These are phyloP conservation scores for Insectozyma bohioensis DNA, from an alignment of 1,139 yeast genomes.

Conservation along the genomic window DNA sequence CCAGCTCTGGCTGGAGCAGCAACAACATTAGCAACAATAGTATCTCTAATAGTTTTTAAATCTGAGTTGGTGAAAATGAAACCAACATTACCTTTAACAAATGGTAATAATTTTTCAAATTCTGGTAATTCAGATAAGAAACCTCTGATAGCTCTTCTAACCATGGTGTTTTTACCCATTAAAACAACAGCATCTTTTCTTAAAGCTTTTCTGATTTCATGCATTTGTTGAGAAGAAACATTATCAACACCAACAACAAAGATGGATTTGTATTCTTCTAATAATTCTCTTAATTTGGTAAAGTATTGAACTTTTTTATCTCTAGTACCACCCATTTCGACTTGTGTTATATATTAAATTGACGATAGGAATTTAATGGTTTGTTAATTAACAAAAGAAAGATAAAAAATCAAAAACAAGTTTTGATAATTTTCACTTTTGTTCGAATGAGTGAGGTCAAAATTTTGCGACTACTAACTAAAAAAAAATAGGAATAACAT, in stretches of 20 bases:
- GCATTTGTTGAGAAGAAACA: slow-evolving; percentile 99
- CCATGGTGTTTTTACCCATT: slow-evolving; percentile 99
- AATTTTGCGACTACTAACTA: no score
- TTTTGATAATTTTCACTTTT: slow-evolving; percentile 5
- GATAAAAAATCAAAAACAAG: slow-evolving; percentile 1
- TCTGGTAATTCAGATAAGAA: slow-evolving; percentile 94
- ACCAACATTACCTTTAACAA: slow-evolving; percentile 97
- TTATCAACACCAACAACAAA: slow-evolving; percentile 99
- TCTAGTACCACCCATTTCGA: slow-evolving; percentile 99
- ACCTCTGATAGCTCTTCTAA: slow-evolving; percentile 99
- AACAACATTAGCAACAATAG: slow-evolving; percentile 85
- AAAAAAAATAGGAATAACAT: no score
- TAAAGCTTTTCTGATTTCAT: slow-evolving; percentile 96
- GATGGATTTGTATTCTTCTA: slow-evolving; percentile 96
- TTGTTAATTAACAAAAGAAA: slow-evolving; percentile 18
- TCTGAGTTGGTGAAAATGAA: slow-evolving; percentile 98
- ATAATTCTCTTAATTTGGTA: slow-evolving; percentile 89
- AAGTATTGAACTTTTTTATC: slow-evolving; percentile 97
- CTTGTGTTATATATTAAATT: slow-evolving; percentile 46
- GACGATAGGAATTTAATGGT: slow-evolving; percentile 97
- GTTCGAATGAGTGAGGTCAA: slow-evolving; percentile 2
- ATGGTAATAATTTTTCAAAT: slow-evolving; percentile 91
- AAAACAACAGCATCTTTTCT: slow-evolving; percentile 93
- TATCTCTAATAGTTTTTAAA: slow-evolving; percentile 89
- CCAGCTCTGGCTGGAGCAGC: slow-evolving; percentile 99